Evolutionary conservation across 495 filamentous ascomycete species (phyloP), one percentile per base, ranked within the genome.

Genomic region (Trichoderma erinaceum): DNA sequence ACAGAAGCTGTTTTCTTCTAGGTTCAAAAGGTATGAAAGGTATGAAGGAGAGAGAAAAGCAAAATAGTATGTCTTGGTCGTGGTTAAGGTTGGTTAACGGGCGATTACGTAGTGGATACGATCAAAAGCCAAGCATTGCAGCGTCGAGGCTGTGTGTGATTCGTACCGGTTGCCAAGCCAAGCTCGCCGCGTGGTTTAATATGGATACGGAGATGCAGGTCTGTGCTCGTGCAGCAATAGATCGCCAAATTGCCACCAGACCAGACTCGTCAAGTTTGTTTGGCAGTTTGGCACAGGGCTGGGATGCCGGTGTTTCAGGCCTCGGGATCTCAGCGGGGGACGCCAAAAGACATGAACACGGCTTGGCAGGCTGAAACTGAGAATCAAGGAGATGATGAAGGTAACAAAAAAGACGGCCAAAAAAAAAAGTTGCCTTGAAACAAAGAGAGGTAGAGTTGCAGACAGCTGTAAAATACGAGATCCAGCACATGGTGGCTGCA

Each of bases 51-150:
- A 52, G 48, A 52, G 48, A 52, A 52, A 52, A 52, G 21, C 10
- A 7, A 21, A 18, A 21, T 21, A 11, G n/a, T 2, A 52, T 52
- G 21, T 23, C 18, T 21, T 10, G n/a, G 48, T 21, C 21, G 8
- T 52, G 44, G 15, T 48, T 16, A 21, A 23, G 8, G 48, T 52
- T 52, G n/a, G 21, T n/a, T 10, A 3, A 16, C 44, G 44, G 48
- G 48, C 48, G 48, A 52, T 52, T 52, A 52, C 48, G 48, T 52
- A 52, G 48, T 52, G 48, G 48, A 23, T 52, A 52, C 48, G 48
- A 52, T 21, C 35, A 38, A 38, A 38, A 38, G 35, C 35, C 35
- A 38, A 38, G 35, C 35, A 38, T 18, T 52, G 21, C 48, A 2
- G 44, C 15, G 44, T n/a, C n/a, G 35, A 38, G 35, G 35, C 35